These are phyloP conservation scores for Populus hybrid DNA, from an alignment of 441 rosid species.

Conservation along the genomic window DNA sequence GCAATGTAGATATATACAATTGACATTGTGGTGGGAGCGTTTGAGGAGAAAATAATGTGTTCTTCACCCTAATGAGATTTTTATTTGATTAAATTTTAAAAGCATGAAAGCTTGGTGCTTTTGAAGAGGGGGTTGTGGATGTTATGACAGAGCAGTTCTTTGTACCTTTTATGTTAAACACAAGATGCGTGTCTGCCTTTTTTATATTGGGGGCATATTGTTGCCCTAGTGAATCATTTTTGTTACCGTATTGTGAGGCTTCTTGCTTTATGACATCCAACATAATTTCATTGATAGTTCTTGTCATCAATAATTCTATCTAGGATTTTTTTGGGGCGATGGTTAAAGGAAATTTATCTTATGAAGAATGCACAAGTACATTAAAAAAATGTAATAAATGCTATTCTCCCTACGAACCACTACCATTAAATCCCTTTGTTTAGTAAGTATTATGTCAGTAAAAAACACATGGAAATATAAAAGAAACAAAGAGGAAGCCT, in stretches of 20 bases:
- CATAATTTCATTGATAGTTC: background rate
- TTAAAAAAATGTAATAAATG: background rate
- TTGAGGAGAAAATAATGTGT: background rate
- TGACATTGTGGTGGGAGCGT: background rate
- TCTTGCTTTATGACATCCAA: background rate
- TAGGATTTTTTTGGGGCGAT: background rate
- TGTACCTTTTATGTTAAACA: background rate
- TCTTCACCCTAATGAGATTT: constrained; percentile 1
- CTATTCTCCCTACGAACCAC: background rate
- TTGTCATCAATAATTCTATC: background rate
- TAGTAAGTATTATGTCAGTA: background rate
- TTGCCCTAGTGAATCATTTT: background rate
- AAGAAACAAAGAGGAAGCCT: background rate
- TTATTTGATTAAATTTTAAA: background rate
- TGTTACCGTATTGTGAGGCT: background rate
- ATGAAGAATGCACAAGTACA: background rate
- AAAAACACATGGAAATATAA: background rate
- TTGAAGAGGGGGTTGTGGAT: background rate
- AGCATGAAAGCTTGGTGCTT: background rate
- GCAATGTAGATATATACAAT: background rate
- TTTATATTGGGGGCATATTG: background rate
- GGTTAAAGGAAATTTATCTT: background rate
- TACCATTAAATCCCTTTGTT: background rate
- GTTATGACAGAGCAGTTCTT: background rate
- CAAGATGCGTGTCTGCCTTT: background rate